These are phyloP conservation scores for Phytophthora nicotianae DNA, from an alignment of 352 stramenopile genomes.

Conservation along the genomic window DNA sequence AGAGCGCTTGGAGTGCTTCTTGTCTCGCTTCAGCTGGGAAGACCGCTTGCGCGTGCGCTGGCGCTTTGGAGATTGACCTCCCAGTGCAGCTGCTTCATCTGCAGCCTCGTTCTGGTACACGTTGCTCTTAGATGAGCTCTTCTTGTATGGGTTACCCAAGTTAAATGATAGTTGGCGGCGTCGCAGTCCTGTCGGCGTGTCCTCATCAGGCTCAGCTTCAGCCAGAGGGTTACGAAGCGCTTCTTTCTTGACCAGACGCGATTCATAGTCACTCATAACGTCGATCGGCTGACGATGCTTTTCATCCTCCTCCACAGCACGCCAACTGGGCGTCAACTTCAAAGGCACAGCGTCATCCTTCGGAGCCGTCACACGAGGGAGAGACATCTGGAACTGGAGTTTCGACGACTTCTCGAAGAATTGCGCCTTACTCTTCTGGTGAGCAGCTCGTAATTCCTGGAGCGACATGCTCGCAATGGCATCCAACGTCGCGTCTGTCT, in stretches of 20 bases:
- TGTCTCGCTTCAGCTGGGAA: constrained; percentile 81
- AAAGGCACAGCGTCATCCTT: constrained; percentile 33
- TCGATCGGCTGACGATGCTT: constrained; percentile 88
- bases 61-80: constrained; percentile 78
- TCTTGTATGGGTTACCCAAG: constrained; percentile 90
- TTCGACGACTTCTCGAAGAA: constrained; percentile 62
- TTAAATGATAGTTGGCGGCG: constrained; percentile 87
- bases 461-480: constrained; percentile 70
- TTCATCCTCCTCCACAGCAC: constrained; percentile 73
- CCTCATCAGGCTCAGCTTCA: constrained; percentile 85
- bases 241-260: constrained; percentile 87
- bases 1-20: constrained; percentile 73
- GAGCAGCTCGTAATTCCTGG: constrained; percentile 52
- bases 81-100: constrained; percentile 81
- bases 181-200: constrained; percentile 73
- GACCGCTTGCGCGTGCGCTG: constrained; percentile 86
- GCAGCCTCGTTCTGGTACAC: constrained; percentile 86
- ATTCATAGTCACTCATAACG: constrained; percentile 90
- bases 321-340: constrained; percentile 64
- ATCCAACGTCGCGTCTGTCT: constrained; percentile 50
- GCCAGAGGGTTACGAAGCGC: constrained; percentile 82
- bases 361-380: constrained; percentile 28
- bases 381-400: constrained; percentile 43
- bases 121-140: constrained; percentile 87
- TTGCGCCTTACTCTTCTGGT: constrained; percentile 54